Evolutionary conservation across 306 rosid genomes (phyloP).

Genomic region (Sicyos edulis): DNA sequence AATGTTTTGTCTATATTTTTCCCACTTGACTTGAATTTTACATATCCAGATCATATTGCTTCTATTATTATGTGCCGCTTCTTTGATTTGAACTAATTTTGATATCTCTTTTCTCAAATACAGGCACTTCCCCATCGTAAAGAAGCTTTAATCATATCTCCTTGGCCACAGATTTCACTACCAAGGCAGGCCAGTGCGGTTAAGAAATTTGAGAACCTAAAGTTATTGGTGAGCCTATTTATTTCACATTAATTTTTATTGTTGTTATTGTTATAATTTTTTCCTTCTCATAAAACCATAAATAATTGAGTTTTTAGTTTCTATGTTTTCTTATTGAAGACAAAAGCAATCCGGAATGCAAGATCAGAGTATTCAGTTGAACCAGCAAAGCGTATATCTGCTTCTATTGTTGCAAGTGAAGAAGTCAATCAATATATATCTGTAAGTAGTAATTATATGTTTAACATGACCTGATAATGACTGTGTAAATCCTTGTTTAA

Average conservation of each 20-base stretch:
- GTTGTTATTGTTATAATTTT: conserved; percentile 7
- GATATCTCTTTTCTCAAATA: conserved; percentile 14
- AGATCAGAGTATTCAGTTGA: conserved; percentile 97
- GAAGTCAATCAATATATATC: conserved; percentile 68
- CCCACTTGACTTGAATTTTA: not conserved
- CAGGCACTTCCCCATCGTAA: conserved; percentile 82
- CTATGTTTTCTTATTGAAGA: conserved; percentile 36
- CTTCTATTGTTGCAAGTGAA: conserved; percentile 70
- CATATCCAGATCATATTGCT: not conserved
- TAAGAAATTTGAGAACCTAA: conserved; percentile 78
- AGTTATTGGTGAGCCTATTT: conserved; percentile 63
- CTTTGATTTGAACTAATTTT: not conserved
- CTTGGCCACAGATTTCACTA: conserved; percentile 79
- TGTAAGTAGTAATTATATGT: conserved; percentile 39
- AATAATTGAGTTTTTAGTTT: not conserved
- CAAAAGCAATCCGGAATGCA: conserved; percentile 78
- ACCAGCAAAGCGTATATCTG: conserved; percentile 87
- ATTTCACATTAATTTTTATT: not conserved
- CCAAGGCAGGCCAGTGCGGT: conserved; percentile 56
- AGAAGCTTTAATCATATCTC: conserved; percentile 73
- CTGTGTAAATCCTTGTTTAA: conserved; percentile 2
- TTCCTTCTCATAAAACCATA: not conserved
- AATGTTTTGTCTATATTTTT: not conserved
- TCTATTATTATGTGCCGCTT: not conserved
- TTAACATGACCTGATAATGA: not conserved